These are phyloP conservation scores for Ensete ventricosum DNA, from an alignment of 176 grass and related monocot genomes.

Conservation along the genomic window DNA sequence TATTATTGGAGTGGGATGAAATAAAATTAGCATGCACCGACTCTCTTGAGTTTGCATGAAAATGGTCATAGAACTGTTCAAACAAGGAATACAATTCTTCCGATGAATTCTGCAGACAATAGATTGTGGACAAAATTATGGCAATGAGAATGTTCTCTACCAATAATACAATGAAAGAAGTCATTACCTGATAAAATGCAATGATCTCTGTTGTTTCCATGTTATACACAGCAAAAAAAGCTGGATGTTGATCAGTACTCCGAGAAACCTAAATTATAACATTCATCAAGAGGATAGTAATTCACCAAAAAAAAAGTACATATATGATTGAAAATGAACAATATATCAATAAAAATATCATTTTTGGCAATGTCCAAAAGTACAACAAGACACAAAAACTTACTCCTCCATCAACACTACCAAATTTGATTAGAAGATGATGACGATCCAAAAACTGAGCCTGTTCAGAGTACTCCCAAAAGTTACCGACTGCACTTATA, in stretches of 20 bases:
- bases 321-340: slow-evolving; percentile 16
- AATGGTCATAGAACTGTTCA: slow-evolving; percentile 81
- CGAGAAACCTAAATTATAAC: slow-evolving; percentile 57
- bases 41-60: slow-evolving; percentile 69
- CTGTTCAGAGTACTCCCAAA: slow-evolving; percentile 33
- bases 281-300: slow-evolving; percentile 1
- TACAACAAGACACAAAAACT: slow-evolving; percentile 6
- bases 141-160: slow-evolving; percentile 10
- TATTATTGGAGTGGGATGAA: slow-evolving; percentile 75
- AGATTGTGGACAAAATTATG: slow-evolving; percentile 6
- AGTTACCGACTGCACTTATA: background rate
- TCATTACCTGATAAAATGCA: slow-evolving; percentile 80
- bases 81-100: slow-evolving; percentile 89
- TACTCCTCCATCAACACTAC: slow-evolving; percentile 87
- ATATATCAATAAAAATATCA: background rate
- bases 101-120: slow-evolving; percentile 76
- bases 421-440: slow-evolving; percentile 98
- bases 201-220: slow-evolving; percentile 94
- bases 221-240: slow-evolving; percentile 98
- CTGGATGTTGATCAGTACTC: slow-evolving; percentile 58
- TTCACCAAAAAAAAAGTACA: slow-evolving; percentile 5
- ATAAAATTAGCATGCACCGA: slow-evolving; percentile 70
- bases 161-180: slow-evolving; percentile 5
- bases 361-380: background rate
- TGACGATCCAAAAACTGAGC: slow-evolving; percentile 91